Base-by-base conservation (phyloP, 345 rosid species). In the Chamaenerion angustifolium region DNA sequence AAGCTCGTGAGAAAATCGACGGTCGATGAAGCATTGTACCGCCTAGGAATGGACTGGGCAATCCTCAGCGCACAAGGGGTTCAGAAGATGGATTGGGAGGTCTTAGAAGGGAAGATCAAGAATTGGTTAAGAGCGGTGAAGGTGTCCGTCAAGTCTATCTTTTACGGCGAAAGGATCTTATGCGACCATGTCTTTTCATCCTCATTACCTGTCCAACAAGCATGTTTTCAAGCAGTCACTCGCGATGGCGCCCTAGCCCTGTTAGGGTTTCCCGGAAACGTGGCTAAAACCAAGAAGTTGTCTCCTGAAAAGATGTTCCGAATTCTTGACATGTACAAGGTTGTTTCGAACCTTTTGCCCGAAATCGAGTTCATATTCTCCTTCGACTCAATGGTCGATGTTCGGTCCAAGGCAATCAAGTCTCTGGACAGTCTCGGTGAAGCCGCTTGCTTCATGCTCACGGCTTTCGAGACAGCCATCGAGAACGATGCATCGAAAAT, bases 221-320 rank as follows among this genome's bases (percentile, higher is more conserved):
- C 94, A 10, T 68, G 78, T 46, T 85, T 89, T 56, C 2, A 75
- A 0, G 86, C 79, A 12, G 67, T 85, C 42, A 58, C 80, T 0
- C 57, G 50, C 27, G 85, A 79, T 1, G 83, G 68, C 16, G 90
- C 94, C 4, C 10, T 77, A 45, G 43, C 56, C 8, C 69, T 89
- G 60, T 77, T 89, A 52, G 67, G 58, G n/a, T 83, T 89, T 68
- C 78, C 95, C 2, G 78, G 76, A 55, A 59, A 57, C 14, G 71
- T 81, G 12, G 81, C 89, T 0, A 82, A 74, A 68, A 65, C 72
- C 74, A 80, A 65, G 67, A 82, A 72, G 65, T 50, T 50, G 16
- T 52, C 89, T 4, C 81, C 75, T 0, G 94, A 83, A 78, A 83
- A 75, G 59, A 68, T 87, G 73, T 87, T 87, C 69, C 70, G 75